Evolutionary conservation across 352 stramenopile species (phyloP), one percentile per base, ranked within the genome.

Genomic region (Pythium sp.): DNA sequence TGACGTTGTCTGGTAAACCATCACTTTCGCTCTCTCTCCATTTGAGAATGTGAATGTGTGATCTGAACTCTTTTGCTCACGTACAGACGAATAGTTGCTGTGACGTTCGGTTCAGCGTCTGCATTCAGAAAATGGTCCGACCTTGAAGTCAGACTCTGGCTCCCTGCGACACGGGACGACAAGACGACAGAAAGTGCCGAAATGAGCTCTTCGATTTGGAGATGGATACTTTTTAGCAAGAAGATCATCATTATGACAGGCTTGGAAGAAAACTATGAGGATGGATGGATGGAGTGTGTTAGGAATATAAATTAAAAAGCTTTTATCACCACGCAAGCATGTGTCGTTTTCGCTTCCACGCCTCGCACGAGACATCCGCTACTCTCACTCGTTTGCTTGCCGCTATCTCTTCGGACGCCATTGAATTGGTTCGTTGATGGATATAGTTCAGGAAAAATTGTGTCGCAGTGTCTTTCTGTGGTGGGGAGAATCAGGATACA

Each of bases 71-170:
- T 28, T 12, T 43, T 43, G 34, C 43, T 22, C 18, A 54, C 36
- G 20, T 32, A 56, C 49, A 3, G 1, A 34, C 51, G 22, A 8
- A 32, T 12, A 22, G 18, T 20, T 49, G 55, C 18, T 43, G 30
- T 28, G 20, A 58, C 24, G 26, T 38, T 32, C 54, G 34, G 58
- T 63, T 14, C 34, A 53, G 24, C 22, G 14, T 47, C 26, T 15
- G 14, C 56, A 22, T 11, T 51, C 51, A 20, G 14, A 20, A 49
- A 6, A 22, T 63, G 58, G 58, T 63, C 58, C 34, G 58, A 63
- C 58, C 11, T 63, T 63, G 58, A 63, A 49, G 58, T 30, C 58
- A 63, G 24, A 51, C 34, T 32, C 58, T 63, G 58, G 34, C 58
- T 63, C 32, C 38, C 34, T 30, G 12, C 38, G 22, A 22, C 32